Conservation (phyloP, 2,329 filamentous ascomycete species). For the Fusarium ambrosium region DNA sequence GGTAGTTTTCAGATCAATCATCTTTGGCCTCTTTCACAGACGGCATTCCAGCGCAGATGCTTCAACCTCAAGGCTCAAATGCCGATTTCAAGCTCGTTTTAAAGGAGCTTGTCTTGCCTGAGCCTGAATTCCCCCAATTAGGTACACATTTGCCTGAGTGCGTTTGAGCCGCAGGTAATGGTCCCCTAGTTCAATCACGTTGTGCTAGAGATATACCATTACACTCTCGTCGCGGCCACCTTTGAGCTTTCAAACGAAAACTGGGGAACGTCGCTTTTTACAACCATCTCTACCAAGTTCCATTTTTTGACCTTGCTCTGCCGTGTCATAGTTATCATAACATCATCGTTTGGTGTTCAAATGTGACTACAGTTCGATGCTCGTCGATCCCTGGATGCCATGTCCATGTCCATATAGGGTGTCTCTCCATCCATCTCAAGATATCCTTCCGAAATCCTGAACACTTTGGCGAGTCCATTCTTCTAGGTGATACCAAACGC, state of each 20-base stretch:
- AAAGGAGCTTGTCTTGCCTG: not conserved
- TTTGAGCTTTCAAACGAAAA: not conserved
- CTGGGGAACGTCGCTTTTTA: not conserved
- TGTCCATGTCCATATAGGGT: not conserved
- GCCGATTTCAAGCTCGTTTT: not conserved
- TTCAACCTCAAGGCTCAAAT: not conserved
- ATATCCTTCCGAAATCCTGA: not conserved
- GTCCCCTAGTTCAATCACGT: not conserved
- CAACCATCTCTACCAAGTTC: not conserved
- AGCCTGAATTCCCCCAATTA: too few species aligned
- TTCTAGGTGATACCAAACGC: not conserved
- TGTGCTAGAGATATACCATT: rapidly evolving
- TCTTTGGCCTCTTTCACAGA: not conserved
- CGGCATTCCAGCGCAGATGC: not conserved
- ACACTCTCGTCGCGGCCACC: not conserved
- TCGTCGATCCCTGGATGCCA: not conserved
- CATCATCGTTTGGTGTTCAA: not conserved
- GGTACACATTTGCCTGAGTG: not conserved
- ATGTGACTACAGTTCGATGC: not conserved
- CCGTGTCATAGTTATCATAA: not conserved
- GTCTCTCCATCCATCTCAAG: not conserved
- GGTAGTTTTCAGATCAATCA: not conserved
- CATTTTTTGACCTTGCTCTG: not conserved
- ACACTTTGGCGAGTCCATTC: not conserved
- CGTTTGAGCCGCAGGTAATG: not conserved